Conservation (phyloP, 148 eudicot genomes). For the Dysphania ambrosioides region DNA sequence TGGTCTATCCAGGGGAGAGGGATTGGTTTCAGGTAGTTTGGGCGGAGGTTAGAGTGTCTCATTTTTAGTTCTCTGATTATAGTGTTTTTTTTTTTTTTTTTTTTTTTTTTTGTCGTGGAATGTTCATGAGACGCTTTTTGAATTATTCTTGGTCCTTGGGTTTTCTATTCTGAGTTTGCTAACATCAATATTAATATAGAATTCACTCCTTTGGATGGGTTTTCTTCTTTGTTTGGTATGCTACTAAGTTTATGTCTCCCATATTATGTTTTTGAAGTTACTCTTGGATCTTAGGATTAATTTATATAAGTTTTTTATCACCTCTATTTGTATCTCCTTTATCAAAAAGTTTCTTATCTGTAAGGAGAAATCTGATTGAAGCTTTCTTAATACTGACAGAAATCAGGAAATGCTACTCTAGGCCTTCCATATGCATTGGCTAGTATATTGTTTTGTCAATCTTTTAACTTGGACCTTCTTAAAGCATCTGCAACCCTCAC, state of each 20-base stretch:
- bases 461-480: constrained; percentile 93
- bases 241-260: neutral
- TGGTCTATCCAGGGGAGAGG: too few relatives aligned
- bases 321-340: neutral
- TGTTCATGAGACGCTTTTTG: too few relatives aligned
- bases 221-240: neutral
- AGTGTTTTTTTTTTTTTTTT: too few relatives aligned
- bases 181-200: neutral
- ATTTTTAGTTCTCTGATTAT: too few relatives aligned
- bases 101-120: too few relatives aligned
- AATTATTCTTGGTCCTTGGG: too few relatives aligned
- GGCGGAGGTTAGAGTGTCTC: too few relatives aligned
- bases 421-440: constrained; percentile 97
- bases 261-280: neutral
- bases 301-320: neutral
- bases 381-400: constrained; percentile 36
- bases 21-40: too few relatives aligned
- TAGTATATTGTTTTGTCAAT: constrained; percentile 85
- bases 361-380: neutral
- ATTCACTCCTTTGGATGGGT: neutral
- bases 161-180: neutral
- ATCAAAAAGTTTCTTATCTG: neutral
- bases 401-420: constrained; percentile 83
- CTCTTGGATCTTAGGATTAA: neutral
- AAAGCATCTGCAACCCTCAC: constrained; percentile 92